Evolutionary conservation across 805 yeast species (phyloP), one percentile per base, ranked within the genome.

Genomic region (Priceomyces castillae): DNA sequence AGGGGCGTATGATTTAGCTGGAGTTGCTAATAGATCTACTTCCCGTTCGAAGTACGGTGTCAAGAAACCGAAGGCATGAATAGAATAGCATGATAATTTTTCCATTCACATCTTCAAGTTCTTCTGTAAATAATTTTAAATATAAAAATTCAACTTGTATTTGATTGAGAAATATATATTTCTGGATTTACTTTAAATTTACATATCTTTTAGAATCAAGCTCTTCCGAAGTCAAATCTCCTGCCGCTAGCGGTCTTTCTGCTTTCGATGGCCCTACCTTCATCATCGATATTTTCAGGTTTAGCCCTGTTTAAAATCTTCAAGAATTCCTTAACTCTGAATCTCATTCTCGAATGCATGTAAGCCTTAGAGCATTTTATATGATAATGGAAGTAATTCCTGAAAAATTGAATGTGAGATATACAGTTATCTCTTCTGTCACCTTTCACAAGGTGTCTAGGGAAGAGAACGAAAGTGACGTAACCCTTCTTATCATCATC

Each of bases 301-400:
- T 90, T 90, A 23, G 99, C 99, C 61, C 99, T 80, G 72, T 94
- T 94, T 69, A 94, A 81, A 25, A 94, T 92, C 75, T 94, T 94
- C 61, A 90, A 79, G 73, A 90, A 94, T 57, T 95, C 94, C 54
- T 86, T 83, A 18, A 94, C 98, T 58, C 99, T 80, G 68, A 76
- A 88, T 67, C 99, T 82, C 99, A 94, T 94, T 75, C 99, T 84
- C 40, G 96, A 89, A 67, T 94, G 99, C 84, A 94, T 82, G 69
- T 87, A 94, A 28, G 99, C 98, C 75, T 94, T 94, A 48, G 97
- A 90, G 66, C 97, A 92, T 71, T 94, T 94, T 73, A 94, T 94
- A 63, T 94, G 99, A 68, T 92, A 94, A 66, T 94, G 99, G 84
- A 94, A 94, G 70, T 92, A 94, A 60, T 90, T 95, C 68, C 99